Evolutionary conservation across 352 stramenopile genomes (phyloP), one percentile per base, ranked within the genome.

Genomic region (Pythium periplocum): DNA sequence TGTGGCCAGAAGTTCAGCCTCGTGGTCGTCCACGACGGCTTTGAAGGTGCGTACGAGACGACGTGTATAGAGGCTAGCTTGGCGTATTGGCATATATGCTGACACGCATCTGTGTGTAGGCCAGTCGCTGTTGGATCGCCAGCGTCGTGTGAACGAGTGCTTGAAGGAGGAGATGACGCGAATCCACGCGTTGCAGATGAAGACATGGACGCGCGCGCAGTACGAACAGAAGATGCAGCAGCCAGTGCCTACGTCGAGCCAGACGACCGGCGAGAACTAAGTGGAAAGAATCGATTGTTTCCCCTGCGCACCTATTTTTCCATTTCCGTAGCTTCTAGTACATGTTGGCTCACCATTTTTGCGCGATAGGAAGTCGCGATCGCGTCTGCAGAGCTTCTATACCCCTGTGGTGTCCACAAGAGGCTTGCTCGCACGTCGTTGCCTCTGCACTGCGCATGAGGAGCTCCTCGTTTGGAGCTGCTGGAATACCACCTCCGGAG

Each of bases 121-220:
- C 11, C 75, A 89, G 52, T 82, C 69, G 55, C 69, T 93, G 55
- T 57, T 93, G 49, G 77, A 93, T 44, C 83, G 83, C 44, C 83
- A 93, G 50, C 79, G 80, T 40, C 65, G 71, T 31, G 80, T 93
- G 57, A 90, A 93, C 61, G 75, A 90, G 45, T 86, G 73, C 34
- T 68, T 93, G 6, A 87, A 85, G 53, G 83, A 90, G 55, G 79
- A 93, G 56, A 89, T 93, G 78, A 86, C 73, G 52, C 72, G 69
- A 51, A 93, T 93, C 54, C 83, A 93, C 62, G 83, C 83, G 63
- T 69, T 90, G 52, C 77, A 88, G 51, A 87, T 90, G 77, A 90
- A 90, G 69, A 90, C 79, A 33, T 90, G 79, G 79, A 90, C 79
- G 54, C 79, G 75, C 9, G 68, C 63, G 53, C 79, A 90, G 69